Conservation (phyloP, 2,329 filamentous ascomycete genomes). For the Cercospora zeina region DNA sequence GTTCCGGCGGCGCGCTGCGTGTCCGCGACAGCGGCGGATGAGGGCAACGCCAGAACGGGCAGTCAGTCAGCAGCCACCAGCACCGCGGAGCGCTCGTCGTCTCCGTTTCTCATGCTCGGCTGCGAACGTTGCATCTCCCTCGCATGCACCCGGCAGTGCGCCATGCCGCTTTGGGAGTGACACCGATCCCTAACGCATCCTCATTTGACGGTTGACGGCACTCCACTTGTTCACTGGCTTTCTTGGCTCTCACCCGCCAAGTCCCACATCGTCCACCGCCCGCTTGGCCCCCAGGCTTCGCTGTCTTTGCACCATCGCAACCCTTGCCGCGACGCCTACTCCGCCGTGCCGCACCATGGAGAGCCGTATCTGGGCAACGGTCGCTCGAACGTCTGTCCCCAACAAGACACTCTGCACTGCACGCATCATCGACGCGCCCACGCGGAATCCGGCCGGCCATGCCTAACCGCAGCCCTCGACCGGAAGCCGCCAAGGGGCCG, state of each 20-base stretch:
- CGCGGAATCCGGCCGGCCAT: conserved; percentile 1
- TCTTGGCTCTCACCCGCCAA: conserved; percentile 18
- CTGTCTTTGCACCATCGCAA: conserved; percentile 16
- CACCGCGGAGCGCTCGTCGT: background rate
- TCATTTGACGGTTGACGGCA: background rate
- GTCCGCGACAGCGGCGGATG: conserved; percentile 4
- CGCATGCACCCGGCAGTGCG: conserved; percentile 9
- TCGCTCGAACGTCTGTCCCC: background rate
- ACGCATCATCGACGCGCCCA: conserved; percentile 10
- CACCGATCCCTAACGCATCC: conserved; percentile 15
- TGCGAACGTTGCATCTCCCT: conserved; percentile 4
- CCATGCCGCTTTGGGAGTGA: conserved; percentile 14
- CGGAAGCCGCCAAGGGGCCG: conserved; percentile 1
- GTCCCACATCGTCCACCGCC: conserved; percentile 17
- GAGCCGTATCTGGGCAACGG: conserved; percentile 24
- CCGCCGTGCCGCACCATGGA: conserved; percentile 27
- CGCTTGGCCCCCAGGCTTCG: conserved; percentile 17
- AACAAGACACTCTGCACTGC: background rate
- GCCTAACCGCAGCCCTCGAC: background rate
- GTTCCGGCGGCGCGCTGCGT: background rate
- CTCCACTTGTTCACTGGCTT: conserved; percentile 22
- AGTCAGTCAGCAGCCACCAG: background rate
- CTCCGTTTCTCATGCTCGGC: conserved; percentile 2
- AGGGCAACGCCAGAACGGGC: too few species aligned
- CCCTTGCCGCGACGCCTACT: conserved; percentile 8